These are phyloP conservation scores for Ensete glaucum DNA, from an alignment of 176 grass and related monocot genomes.

Conservation along the genomic window DNA sequence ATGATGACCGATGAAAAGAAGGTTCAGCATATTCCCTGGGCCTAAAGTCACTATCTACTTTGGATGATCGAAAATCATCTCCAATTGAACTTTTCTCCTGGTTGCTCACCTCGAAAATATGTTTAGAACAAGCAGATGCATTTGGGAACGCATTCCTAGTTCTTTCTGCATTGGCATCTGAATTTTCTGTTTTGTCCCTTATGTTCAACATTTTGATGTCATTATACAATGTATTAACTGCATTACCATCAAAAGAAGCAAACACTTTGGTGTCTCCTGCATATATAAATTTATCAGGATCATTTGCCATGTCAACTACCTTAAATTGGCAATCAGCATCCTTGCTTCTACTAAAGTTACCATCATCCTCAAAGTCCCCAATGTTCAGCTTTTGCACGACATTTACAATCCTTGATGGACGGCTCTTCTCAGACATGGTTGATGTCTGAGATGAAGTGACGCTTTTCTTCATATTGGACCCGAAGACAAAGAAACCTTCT, in stretches of 20 bases:
- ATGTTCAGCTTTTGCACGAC: constrained; percentile 12
- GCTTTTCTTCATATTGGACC: constrained; percentile 23
- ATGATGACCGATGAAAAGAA: constrained; percentile 19
- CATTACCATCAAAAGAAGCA: constrained; percentile 16
- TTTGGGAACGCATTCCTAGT: constrained; percentile 4
- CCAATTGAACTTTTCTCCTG: constrained; percentile 16
- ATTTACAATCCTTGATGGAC: background rate
- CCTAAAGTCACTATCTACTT: constrained; percentile 13
- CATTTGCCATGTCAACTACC: background rate
- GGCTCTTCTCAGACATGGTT: background rate
- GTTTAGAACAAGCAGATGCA: constrained; percentile 19
- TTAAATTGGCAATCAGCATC: constrained; percentile 10
- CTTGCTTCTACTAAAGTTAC: constrained; percentile 18
- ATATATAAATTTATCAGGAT: constrained; percentile 28
- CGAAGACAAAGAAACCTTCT: constrained; percentile 46
- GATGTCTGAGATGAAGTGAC: constrained; percentile 31
- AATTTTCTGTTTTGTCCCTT: constrained; percentile 16
- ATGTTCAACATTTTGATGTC: constrained; percentile 54
- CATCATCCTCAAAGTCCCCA: constrained; percentile 17
- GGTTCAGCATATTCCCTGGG: constrained; percentile 15
- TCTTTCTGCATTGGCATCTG: background rate
- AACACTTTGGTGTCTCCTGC: constrained; percentile 15
- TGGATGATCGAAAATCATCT: constrained; percentile 23
- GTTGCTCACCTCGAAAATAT: constrained; percentile 19
- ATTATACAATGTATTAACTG: constrained; percentile 40